phyloP scores from a whole-genome alignment of 495 filamentous ascomycete species.

The Lasiosphaeria hispida region DNA sequence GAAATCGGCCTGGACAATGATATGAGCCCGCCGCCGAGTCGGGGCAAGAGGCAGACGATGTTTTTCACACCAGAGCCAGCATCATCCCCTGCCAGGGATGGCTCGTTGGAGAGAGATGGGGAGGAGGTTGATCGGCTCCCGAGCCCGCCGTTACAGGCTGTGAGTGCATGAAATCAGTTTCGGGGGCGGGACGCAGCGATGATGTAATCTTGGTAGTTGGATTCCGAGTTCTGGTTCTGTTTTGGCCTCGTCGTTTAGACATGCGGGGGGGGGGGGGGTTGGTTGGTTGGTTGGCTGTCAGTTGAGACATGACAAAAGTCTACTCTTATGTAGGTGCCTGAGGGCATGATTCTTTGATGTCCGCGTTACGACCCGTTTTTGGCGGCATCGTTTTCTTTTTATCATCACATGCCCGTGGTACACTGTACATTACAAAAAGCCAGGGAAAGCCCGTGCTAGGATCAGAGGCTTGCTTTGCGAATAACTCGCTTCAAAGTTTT shows the following conservation, averaged over 20 bases:
- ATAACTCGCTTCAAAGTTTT: background rate
- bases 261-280: too few relatives aligned
- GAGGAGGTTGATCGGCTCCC: conserved; percentile 33
- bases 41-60: conserved; percentile 32
- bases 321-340: too few relatives aligned
- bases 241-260: too few relatives aligned
- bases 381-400: background rate
- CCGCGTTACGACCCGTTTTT: background rate
- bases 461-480: background rate
- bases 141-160: conserved; percentile 39
- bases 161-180: conserved; percentile 32
- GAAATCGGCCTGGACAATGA: conserved; percentile 15
- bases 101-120: conserved; percentile 13
- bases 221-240: too few relatives aligned
- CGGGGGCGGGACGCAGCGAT: background rate
- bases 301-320: too few relatives aligned
- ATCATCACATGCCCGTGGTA: background rate
- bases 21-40: conserved; percentile 26
- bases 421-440: background rate
- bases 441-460: background rate
- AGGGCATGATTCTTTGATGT: background rate
- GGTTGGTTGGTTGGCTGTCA: too few relatives aligned
- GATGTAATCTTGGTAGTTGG: too few relatives aligned
- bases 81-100: conserved; percentile 29
- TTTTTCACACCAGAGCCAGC: conserved; percentile 47